Base-by-base conservation (phyloP, 306 rosid genomes). In the Begonia fuchsioides region DNA sequence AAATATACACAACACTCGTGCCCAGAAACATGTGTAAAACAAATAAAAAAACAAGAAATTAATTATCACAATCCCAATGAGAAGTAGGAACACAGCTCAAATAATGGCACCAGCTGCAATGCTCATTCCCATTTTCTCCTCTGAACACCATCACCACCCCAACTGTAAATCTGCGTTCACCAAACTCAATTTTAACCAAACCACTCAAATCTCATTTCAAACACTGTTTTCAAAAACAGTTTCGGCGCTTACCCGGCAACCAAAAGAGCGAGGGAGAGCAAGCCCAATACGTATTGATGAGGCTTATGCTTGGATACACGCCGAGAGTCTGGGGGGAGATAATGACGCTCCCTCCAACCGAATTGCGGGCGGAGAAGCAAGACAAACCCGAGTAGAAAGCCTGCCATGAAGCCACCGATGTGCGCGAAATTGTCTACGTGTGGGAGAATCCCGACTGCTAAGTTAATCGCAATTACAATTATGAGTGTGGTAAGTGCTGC, bases 341-440 rank as follows among this genome's bases (percentile, higher is more conserved):
- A 16, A 1, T 13, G n/a, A 12, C 5, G 49, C 17, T 15, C 17
- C 2, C 70, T 54, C 83, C 90, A 86, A 59, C 75, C 58, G 61
- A 65, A 86, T 57, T 86, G 93, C 43, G 93, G 96, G 10, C 90
- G 81, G 57, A 82, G 69, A 64, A 86, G 53, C 54, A 76, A 55
- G 59, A 86, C 60, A 50, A 82, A 86, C 12, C 93, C 96, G 64
- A 86, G 86, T 62, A 86, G 81, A 76, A 86, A 82, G 50, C 93
- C 96, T 10, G 96, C n/a, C n/a, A 40, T 40, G 63, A 81, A 81
- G 56, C 95, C 95, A 53, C 95, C 95, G 45, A 81, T 74, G 61
- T 86, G 95, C 57, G 95, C 88, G 63, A 78, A 86, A 61, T 81
- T 86, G 76, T 86, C 93, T 17, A 81, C 83, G 9, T 81, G 95